phyloP scores from a whole-genome alignment of 2,329 filamentous ascomycete species.

The Fusarium sp. region DNA sequence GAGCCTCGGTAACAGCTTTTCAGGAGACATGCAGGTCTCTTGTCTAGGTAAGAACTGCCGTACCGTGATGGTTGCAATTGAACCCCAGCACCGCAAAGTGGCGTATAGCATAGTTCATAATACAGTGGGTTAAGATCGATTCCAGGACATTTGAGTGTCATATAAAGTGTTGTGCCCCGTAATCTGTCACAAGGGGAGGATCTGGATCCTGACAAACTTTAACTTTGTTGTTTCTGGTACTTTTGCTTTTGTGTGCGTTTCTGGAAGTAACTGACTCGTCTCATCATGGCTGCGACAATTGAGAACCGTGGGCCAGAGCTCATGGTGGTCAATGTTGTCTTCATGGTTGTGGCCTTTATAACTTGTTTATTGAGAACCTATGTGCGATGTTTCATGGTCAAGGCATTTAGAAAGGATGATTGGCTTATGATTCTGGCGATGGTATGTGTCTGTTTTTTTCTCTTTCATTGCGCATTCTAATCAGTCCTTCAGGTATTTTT shows the following conservation, averaged over 20 bases:
- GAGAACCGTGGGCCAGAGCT: constrained; percentile 52
- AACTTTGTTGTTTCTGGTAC: neutral
- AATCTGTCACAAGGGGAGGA: constrained; percentile 1
- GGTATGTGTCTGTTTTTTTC: constrained; percentile 33
- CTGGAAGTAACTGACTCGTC: neutral
- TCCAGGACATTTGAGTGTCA: constrained; percentile 1
- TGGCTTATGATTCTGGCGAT: constrained; percentile 54
- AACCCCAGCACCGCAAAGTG: constrained; percentile 4
- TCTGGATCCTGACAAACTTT: constrained; percentile 18
- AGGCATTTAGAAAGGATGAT: constrained; percentile 55
- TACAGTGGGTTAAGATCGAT: constrained; percentile 1
- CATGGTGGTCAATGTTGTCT: constrained; percentile 51
- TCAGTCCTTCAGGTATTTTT: constrained; percentile 46
- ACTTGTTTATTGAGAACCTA: constrained; percentile 51
- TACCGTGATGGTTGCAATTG: constrained; percentile 16
- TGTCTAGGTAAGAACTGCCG: neutral
- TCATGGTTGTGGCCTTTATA: constrained; percentile 45
- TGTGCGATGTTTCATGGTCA: constrained; percentile 52
- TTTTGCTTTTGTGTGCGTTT: too few species aligned
- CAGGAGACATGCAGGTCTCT: too few species aligned
- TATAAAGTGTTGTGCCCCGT: constrained; percentile 12
- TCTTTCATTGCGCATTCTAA: constrained; percentile 32
- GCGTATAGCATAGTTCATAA: constrained; percentile 6
- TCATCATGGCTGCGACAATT: constrained; percentile 29
- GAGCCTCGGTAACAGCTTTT: too few species aligned